These are phyloP conservation scores for Crithidia bombi DNA, from an alignment of 208 protist genomes.

Conservation along the genomic window DNA sequence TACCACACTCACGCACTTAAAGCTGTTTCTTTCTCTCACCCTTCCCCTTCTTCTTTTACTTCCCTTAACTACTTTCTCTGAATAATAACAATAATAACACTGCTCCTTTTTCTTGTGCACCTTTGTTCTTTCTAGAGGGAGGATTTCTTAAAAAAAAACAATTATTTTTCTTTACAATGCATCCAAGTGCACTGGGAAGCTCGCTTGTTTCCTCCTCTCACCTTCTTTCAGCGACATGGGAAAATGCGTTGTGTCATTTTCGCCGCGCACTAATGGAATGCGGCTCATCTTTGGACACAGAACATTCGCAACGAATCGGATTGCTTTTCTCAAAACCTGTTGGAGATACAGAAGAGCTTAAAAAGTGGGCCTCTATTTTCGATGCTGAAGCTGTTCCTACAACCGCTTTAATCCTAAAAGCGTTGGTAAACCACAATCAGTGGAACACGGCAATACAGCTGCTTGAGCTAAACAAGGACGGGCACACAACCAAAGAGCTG, in stretches of 20 bases:
- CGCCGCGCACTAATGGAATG: conserved; percentile 66
- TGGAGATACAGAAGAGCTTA: conserved; percentile 41
- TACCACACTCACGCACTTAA: background rate
- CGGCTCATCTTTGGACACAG: conserved; percentile 52
- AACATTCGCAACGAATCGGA: conserved; percentile 67
- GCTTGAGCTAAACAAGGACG: conserved; percentile 47
- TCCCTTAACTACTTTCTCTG: background rate
- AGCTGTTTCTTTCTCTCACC: background rate
- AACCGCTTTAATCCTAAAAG: conserved; percentile 64
- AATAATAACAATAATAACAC: no score
- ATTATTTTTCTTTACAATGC: conserved; percentile 26
- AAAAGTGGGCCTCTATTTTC: conserved; percentile 63
- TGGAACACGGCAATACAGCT: conserved; percentile 61
- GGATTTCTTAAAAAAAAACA: conserved; percentile 6
- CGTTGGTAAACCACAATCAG: conserved; percentile 59
- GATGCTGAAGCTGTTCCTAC: conserved; percentile 58
- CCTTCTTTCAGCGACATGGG: conserved; percentile 47
- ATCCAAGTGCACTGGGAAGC: conserved; percentile 7
- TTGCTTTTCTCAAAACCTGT: conserved; percentile 56
- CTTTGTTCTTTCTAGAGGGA: background rate
- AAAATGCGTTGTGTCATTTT: conserved; percentile 53
- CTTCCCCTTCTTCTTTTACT: background rate
- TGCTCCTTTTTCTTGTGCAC: background rate
- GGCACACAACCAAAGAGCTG: conserved; percentile 19
- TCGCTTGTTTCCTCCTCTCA: conserved; percentile 33